Percentiles rank a stretch among this genome's conserved stretches.
phyloP scores from a whole-genome alignment of 495 filamentous ascomycete species.

The Penicillium angulare region DNA sequence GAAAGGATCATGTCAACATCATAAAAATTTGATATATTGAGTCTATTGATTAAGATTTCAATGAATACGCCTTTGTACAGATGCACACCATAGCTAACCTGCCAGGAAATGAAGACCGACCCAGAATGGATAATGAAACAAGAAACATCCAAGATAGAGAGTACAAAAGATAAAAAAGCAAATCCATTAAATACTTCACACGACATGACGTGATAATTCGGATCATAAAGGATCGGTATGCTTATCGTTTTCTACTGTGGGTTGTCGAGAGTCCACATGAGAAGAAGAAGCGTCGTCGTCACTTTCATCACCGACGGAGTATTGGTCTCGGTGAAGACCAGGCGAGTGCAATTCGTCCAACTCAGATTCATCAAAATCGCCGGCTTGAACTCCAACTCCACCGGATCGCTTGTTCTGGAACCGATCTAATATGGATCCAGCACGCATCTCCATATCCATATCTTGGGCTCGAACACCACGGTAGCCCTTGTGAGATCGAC shows the following conservation, averaged over 20 bases:
- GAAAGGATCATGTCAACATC: background rate
- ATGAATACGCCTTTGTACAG: constrained; percentile 11
- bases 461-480: constrained; percentile 37
- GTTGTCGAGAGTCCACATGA: constrained; percentile 1
- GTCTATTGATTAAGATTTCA: constrained; percentile 9
- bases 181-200: background rate
- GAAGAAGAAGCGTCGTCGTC: constrained; percentile 34
- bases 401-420: constrained; percentile 48
- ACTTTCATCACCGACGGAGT: constrained; percentile 44
- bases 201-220: constrained; percentile 1
- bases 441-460: constrained; percentile 18
- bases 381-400: constrained; percentile 74
- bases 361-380: constrained; percentile 87
- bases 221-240: constrained; percentile 10
- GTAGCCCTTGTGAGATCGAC: constrained; percentile 53
- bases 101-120: background rate
- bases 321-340: constrained; percentile 37
- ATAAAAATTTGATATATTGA: constrained; percentile 1
- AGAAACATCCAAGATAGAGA: background rate
- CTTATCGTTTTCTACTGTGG: constrained; percentile 4
- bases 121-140: background rate
- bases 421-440: constrained; percentile 33
- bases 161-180: background rate
- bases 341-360: constrained; percentile 68
- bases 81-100: background rate